Evolutionary conservation across 148 eudicot genomes (phyloP), one percentile per base, ranked within the genome.

Genomic region (Tetragonia tetragonoides): DNA sequence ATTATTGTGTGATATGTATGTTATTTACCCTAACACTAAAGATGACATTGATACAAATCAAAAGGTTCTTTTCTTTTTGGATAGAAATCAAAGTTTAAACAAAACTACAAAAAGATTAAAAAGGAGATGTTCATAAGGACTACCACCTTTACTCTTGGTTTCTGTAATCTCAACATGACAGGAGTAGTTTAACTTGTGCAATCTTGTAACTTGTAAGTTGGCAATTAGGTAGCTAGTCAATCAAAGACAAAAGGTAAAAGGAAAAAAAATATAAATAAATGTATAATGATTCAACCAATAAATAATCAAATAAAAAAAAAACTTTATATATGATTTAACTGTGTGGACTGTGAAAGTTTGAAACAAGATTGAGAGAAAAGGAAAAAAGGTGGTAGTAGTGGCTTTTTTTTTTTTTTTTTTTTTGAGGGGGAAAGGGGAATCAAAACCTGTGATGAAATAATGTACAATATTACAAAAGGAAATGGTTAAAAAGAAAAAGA

Each of bases 141-240:
- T 28, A 28, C 1, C 0, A 16, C 42, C 68, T 74, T 44, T 17
- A 59, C 20, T n/a, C 23, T 70, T 53, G 66, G 79, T 16, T 76
- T 23, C 54, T 64, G 65, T 53, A 42, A 76, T 70, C 67, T 24
- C 20, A 66, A 65, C 77, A 81, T 77, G 40, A 81, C 77, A 60
- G 79, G 18, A 66, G 72, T 72, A 81, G 80, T 81, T 81, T 70
- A 76, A 39, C 79, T 81, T 76, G 75, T 54, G 65, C n/a, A 56
- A 76, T 42, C 56, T 71, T 34, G 47, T 49, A 75, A 41, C 56
- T 71, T 34, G 47, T 49, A 75, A 41, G 57, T 73, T 74, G 74
- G 73, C 37, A 70, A 28, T 71, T 81, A 76, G 83, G 80, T 81
- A 63, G 72, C 57, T 81, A 53, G 80, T 81, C 80, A 76, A 81